Percentiles rank a stretch among this genome's conserved stretches.
Evolutionary conservation across 352 stramenopile genomes (phyloP).

Genomic region (Globisporangium echinulatum): DNA sequence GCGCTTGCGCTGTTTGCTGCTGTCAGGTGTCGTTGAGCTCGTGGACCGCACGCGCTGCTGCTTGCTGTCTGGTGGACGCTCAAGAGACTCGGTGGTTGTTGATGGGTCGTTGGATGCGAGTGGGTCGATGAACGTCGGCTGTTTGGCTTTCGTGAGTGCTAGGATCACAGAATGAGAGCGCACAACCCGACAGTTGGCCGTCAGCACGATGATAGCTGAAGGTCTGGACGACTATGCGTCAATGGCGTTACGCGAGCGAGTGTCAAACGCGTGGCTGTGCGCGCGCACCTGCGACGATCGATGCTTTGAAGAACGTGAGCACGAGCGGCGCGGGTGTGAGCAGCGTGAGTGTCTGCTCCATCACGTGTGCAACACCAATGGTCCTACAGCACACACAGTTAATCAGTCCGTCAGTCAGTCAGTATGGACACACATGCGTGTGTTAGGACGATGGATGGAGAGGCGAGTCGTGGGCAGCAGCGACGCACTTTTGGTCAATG

Average conservation of each 20-base stretch:
- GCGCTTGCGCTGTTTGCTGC: conserved; percentile 20
- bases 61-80: conserved; percentile 16
- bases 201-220: too few relatives aligned
- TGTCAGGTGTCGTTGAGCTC: too few relatives aligned
- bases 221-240: too few relatives aligned
- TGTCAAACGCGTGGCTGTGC: neutral
- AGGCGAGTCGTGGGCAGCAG: neutral
- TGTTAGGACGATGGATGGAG: too few relatives aligned
- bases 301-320: conserved; percentile 56
- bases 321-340: conserved; percentile 35
- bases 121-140: too few relatives aligned
- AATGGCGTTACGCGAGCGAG: too few relatives aligned
- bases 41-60: neutral
- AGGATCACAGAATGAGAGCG: too few relatives aligned
- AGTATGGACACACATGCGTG: neutral
- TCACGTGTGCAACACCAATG: conserved; percentile 36
- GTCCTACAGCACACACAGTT: conserved; percentile 16
- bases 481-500: conserved; percentile 43
- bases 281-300: conserved; percentile 39
- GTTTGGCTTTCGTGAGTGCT: too few relatives aligned
- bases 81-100: conserved; percentile 18
- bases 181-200: too few relatives aligned
- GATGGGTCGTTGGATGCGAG: too few relatives aligned
- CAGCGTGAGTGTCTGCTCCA: conserved; percentile 37
- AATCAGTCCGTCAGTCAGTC: neutral